Evolutionary conservation across 2,329 filamentous ascomycete genomes (phyloP), one percentile per base, ranked within the genome.

Genomic region (Cryphonectria naterciae): DNA sequence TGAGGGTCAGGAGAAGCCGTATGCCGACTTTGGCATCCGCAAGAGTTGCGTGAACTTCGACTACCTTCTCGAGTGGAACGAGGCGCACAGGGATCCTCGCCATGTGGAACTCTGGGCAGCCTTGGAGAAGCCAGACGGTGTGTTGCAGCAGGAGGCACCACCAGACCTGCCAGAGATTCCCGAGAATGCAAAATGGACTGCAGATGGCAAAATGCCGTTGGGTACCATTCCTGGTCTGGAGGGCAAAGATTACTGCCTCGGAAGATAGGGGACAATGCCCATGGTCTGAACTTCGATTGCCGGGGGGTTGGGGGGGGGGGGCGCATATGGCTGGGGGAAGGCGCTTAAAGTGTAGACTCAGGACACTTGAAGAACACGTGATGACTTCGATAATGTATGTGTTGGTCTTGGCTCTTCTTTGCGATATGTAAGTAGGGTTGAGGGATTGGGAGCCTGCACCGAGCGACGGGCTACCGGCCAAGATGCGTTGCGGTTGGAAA

Each of bases 11-110:
- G 52, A 70, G 15, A 52, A 49, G 52, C 68, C 68, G 11, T 70
- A 66, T 52, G 68, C 68, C 19, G 60, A 70, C 43, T 70, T 70
- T 67, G 54, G 63, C 13, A 66, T 70, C 41, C 65, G 60, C 2
- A 70, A 70, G 63, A 58, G 54, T 54, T 70, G 68, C 19, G 63
- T 63, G 37, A 49, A 70, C 52, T 70, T 70, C 41, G 15, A 65
- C 39, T 60, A 62, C 17, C 52, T 70, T 54, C 54, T 63, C 8
- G 46, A 49, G 52, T 70, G 68, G 68, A 70, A 67, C 19, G 61
- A 64, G 61, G 39, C 61, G 4, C 61, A 46, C n/a, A 28, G 39
- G 39, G 39, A 64, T 2, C 61, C 61, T 22, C 61, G 61, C n/a
- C 61, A 64, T 15, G 39, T 25, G 22, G 61, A 64, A n/a, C 37